phyloP scores from a whole-genome alignment of 129 eudicot genomes.

The Saussurea involucrata region DNA sequence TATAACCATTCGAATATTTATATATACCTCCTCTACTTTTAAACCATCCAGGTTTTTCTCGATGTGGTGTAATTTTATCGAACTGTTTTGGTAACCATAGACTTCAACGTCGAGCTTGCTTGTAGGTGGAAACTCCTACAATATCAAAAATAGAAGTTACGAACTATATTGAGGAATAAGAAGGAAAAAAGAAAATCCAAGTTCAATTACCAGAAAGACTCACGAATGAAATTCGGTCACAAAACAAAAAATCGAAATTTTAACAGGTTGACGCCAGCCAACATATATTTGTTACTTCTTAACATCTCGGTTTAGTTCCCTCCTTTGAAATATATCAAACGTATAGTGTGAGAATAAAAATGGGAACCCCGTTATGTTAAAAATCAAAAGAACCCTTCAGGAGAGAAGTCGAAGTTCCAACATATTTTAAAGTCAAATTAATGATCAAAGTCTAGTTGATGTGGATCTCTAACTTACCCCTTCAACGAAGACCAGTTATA shows the following conservation, averaged over 20 bases:
- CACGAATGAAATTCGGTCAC: too few relatives aligned
- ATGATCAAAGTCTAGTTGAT: background rate
- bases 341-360: background rate
- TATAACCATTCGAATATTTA: too few relatives aligned
- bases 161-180: background rate
- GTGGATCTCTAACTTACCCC: background rate
- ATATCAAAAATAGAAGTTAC: background rate
- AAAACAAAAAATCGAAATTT: background rate
- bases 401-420: too few relatives aligned
- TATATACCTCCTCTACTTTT: constrained; percentile 48
- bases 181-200: background rate
- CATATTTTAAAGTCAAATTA: too few relatives aligned
- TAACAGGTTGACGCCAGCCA: background rate
- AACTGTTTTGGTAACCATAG: constrained; percentile 60
- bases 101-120: constrained; percentile 49
- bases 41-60: constrained; percentile 43
- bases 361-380: background rate
- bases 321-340: background rate
- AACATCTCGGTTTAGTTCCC: background rate
- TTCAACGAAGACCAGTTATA: too few relatives aligned
- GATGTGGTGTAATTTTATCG: constrained; percentile 43
- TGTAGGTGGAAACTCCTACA: constrained; percentile 71
- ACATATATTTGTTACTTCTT: background rate
- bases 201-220: background rate
- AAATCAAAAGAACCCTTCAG: too few relatives aligned